These are phyloP conservation scores for Aspergillus melleus DNA, from an alignment of 2,329 filamentous ascomycete genomes.

Conservation along the genomic window DNA sequence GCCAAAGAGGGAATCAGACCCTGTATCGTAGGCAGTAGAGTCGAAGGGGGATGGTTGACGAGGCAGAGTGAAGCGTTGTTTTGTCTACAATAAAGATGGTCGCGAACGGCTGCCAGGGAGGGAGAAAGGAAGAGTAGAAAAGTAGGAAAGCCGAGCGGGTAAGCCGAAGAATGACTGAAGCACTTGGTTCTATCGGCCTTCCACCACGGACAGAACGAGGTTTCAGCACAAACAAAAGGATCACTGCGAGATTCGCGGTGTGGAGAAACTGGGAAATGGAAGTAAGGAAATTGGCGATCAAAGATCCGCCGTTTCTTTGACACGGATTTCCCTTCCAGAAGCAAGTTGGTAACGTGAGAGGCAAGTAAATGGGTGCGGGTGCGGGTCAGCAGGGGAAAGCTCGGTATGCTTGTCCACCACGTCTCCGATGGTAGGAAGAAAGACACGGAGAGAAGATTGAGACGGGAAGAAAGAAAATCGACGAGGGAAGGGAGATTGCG, in stretches of 20 bases:
- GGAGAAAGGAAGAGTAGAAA: slow-evolving; percentile 18
- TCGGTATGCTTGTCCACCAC: not conserved
- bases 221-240: not conserved
- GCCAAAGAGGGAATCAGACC: not conserved
- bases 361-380: not conserved
- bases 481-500: not conserved
- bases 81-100: slow-evolving; percentile 16
- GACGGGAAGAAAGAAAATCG: not conserved
- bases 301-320: not conserved
- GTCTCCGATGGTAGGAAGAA: slow-evolving; percentile 1
- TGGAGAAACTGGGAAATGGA: not conserved
- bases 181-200: not conserved
- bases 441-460: not conserved
- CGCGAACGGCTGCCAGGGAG: slow-evolving; percentile 33
- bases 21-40: not conserved
- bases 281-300: not conserved
- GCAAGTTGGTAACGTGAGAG: not conserved
- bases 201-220: not conserved
- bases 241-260: not conserved
- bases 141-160: slow-evolving; percentile 22
- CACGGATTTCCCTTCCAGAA: not conserved
- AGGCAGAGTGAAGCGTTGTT: slow-evolving; percentile 6
- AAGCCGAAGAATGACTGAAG: slow-evolving; percentile 13
- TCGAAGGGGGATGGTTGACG: not conserved
- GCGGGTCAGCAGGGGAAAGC: not conserved